Evolutionary conservation across 345 rosid species (phyloP).

Genomic region (Acer campestre): DNA sequence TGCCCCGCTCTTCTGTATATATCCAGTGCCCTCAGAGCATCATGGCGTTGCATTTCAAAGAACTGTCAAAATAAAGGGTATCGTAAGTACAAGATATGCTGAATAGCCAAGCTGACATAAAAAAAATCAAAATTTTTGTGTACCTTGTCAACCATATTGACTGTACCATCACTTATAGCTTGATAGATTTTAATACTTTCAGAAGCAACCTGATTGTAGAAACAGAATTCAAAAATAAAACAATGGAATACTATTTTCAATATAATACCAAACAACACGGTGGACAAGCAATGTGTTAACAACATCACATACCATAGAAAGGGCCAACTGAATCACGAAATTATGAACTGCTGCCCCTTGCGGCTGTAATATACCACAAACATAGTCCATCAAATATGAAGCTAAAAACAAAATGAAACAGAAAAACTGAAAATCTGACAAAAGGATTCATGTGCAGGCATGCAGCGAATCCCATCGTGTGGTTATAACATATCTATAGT

Average conservation of each 20-base stretch:
- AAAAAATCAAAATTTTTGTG: conserved; percentile 10
- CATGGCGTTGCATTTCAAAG: conserved; percentile 92
- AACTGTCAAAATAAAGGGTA: conserved; percentile 55
- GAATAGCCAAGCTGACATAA: conserved; percentile 23
- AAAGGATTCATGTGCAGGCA: background rate
- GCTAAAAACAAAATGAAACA: background rate
- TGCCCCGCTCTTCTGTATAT: conserved; percentile 84
- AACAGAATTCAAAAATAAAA: conserved; percentile 3
- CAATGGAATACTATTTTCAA: conserved; percentile 16
- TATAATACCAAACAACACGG: background rate
- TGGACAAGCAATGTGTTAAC: conserved; percentile 19
- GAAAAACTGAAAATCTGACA: background rate
- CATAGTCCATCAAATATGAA: conserved; percentile 4
- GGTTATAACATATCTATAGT: conserved; percentile 1
- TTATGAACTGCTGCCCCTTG: conserved; percentile 89
- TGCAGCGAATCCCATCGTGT: conserved; percentile 1
- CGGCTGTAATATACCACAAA: conserved; percentile 62
- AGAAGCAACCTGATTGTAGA: conserved; percentile 64
- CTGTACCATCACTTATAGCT: conserved; percentile 82
- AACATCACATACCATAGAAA: conserved; percentile 67
- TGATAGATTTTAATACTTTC: conserved; percentile 91
- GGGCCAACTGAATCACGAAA: conserved; percentile 81
- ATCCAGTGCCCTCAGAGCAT: conserved; percentile 83
- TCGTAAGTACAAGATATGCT: conserved; percentile 18
- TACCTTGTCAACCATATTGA: conserved; percentile 97